Evolutionary conservation across 371 early-diverging fungal genomes (phyloP).

Genomic region (Syncephalastrum racemosum): DNA sequence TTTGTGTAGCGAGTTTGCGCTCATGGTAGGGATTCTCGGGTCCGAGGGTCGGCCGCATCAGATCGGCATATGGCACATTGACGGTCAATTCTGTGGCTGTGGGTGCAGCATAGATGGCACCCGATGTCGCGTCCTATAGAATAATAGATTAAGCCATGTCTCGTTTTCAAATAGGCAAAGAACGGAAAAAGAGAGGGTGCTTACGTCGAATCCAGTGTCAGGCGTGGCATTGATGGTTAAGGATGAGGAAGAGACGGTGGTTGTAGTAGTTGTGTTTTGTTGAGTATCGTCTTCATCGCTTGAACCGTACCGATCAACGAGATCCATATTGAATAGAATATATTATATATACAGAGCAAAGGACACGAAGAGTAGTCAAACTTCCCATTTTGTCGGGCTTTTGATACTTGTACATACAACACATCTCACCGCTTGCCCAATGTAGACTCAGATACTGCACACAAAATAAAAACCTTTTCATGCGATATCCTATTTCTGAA

Average conservation of each 20-base stretch:
- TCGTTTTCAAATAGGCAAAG: not conserved
- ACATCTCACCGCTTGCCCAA: too few relatives aligned
- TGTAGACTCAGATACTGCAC: too few relatives aligned
- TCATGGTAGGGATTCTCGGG: constrained; percentile 76
- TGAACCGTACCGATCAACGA: constrained; percentile 49
- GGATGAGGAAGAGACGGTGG: constrained; percentile 10
- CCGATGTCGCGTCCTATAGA: constrained; percentile 25
- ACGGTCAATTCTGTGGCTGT: constrained; percentile 69
- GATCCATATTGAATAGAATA: constrained; percentile 26
- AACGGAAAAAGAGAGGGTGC: constrained; percentile 5
- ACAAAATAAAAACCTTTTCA: too few relatives aligned
- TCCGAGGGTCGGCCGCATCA: constrained; percentile 67
- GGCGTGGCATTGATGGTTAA: constrained; percentile 67
- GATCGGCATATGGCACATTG: constrained; percentile 79
- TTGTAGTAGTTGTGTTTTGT: constrained; percentile 6
- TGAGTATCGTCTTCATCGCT: constrained; percentile 51
- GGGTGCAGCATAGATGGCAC: constrained; percentile 57
- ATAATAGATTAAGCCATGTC: not conserved
- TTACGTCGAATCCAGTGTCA: constrained; percentile 73
- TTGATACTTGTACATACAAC: too few relatives aligned
- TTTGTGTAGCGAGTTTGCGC: constrained; percentile 53
- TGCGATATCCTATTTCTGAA: too few relatives aligned
- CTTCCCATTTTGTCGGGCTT: too few relatives aligned
- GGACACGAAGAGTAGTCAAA: too few relatives aligned
- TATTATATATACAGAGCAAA: too few relatives aligned